Conservation (phyloP, 2,329 filamentous ascomycete species). For the Paracamarosporium sp. region DNA sequence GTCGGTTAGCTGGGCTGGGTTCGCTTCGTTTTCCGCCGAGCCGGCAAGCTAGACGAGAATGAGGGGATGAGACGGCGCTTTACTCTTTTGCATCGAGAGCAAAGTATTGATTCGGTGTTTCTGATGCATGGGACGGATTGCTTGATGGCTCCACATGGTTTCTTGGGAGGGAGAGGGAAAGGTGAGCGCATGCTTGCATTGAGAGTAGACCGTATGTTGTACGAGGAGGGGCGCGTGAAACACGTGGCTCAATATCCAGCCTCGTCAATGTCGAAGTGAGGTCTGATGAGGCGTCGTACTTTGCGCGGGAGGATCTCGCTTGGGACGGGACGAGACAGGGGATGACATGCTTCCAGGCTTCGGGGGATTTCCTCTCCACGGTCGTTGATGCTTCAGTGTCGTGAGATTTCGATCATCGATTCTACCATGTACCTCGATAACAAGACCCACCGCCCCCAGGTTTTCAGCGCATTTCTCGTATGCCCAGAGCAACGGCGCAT, state of each 20-base stretch:
- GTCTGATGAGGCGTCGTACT: not conserved
- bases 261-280: not conserved
- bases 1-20: not conserved
- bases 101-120: not conserved
- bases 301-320: not conserved
- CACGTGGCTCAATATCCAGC: not conserved
- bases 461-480: not conserved
- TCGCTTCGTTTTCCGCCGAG: not conserved
- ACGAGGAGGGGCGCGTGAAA: not conserved
- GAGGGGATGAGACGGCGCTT: slow-evolving; percentile 1
- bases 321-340: no score
- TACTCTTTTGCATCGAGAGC: slow-evolving; percentile 2
- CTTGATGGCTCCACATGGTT: not conserved
- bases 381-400: no score
- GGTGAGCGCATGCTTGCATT: not conserved
- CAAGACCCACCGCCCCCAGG: not conserved
- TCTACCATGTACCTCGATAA: not conserved
- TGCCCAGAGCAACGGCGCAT: not conserved
- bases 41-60: not conserved
- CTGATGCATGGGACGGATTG: not conserved
- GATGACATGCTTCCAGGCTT: no score
- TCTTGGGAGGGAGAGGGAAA: not conserved
- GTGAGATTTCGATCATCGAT: not conserved
- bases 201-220: not conserved
- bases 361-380: no score